Conservation (phyloP, 176 grass and related monocot species). For the Chloris gayana region DNA sequence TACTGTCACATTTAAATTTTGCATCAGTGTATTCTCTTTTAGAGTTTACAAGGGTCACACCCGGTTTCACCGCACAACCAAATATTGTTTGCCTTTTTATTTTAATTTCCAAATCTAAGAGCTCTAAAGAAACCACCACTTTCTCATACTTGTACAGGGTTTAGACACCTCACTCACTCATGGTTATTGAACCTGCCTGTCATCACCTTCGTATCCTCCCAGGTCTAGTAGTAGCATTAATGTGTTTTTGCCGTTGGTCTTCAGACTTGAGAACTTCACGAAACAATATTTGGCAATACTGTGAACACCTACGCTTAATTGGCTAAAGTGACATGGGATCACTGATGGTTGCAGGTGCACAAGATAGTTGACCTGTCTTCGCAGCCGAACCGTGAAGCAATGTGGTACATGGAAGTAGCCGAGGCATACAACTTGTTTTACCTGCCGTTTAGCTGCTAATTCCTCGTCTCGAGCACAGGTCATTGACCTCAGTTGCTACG, state of each 20-base stretch:
- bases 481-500: neutral
- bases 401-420: constrained; percentile 90
- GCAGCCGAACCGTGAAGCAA: constrained; percentile 69
- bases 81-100: no score
- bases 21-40: neutral
- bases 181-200: neutral
- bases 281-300: neutral
- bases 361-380: constrained; percentile 82
- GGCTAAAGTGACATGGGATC: neutral
- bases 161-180: no score
- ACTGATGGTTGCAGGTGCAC: constrained; percentile 65
- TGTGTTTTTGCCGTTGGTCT: neutral
- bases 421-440: constrained; percentile 80
- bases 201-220: neutral
- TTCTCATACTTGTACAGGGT: neutral
- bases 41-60: neutral
- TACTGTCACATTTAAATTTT: neutral
- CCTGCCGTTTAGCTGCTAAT: constrained; percentile 1
- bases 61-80: neutral
- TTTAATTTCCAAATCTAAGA: no score
- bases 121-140: neutral
- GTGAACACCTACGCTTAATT: neutral
- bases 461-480: neutral
- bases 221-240: neutral
- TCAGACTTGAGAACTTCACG: neutral